Evolutionary conservation across 1,284 basidiomycete genomes (phyloP).

Genomic region (Cryptococcus hybrid): DNA sequence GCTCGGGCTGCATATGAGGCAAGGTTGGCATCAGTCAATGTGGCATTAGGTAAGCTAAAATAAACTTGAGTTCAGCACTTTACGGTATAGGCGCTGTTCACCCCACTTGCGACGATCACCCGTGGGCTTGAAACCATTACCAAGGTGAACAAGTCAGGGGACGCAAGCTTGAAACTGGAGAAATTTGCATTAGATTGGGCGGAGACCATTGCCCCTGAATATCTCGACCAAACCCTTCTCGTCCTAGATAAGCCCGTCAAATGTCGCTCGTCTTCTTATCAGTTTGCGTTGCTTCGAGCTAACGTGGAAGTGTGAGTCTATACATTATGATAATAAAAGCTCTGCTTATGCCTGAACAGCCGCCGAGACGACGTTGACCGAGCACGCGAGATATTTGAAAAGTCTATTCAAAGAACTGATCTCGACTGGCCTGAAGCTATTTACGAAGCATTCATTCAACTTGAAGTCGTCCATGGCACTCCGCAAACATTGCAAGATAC

Average conservation of each 20-base stretch:
- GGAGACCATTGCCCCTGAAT: slow-evolving; percentile 25
- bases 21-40: slow-evolving; percentile 3
- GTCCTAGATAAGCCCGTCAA: slow-evolving; percentile 29
- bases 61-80: background rate
- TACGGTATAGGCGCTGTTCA: slow-evolving; percentile 2
- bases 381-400: slow-evolving; percentile 65
- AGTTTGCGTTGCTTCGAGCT: slow-evolving; percentile 24
- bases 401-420: slow-evolving; percentile 58
- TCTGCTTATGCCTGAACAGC: slow-evolving; percentile 52
- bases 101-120: slow-evolving; percentile 20
- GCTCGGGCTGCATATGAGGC: slow-evolving; percentile 18
- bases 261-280: slow-evolving; percentile 30
- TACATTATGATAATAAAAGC: background rate
- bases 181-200: slow-evolving; percentile 67
- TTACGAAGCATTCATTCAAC: slow-evolving; percentile 80
- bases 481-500: slow-evolving; percentile 67
- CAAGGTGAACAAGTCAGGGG: slow-evolving; percentile 54
- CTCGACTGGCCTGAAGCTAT: slow-evolving; percentile 91
- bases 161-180: slow-evolving; percentile 69
- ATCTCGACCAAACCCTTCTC: slow-evolving; percentile 24
- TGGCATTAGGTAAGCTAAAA: background rate
- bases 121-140: slow-evolving; percentile 31
- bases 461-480: slow-evolving; percentile 80
- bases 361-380: slow-evolving; percentile 60
- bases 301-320: slow-evolving; percentile 45